phyloP scores from a whole-genome alignment of 2,329 filamentous ascomycete species.

The Talaromyces albobiverticillius region DNA sequence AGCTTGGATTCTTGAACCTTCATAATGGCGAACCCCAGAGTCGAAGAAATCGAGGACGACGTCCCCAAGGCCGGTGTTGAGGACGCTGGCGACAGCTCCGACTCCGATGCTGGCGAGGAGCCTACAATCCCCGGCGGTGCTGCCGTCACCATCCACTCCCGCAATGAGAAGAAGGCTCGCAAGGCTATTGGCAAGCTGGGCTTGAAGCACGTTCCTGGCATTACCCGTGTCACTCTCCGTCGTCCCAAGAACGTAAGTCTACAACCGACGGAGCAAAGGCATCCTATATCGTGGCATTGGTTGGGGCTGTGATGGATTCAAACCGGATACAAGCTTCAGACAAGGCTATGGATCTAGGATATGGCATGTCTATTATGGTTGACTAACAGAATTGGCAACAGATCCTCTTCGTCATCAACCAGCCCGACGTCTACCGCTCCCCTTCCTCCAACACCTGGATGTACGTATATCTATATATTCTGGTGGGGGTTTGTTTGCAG shows the following conservation, averaged over 20 bases:
- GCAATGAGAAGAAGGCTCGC: constrained; percentile 99
- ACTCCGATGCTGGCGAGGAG: constrained; percentile 54
- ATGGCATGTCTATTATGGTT: too few species aligned
- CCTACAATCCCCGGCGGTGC: constrained; percentile 76
- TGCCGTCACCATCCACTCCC: constrained; percentile 88
- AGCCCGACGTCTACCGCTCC: constrained; percentile 99
- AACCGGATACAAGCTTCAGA: not conserved
- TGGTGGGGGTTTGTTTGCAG: not conserved
- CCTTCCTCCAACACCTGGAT: constrained; percentile 99
- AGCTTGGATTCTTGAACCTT: not conserved
- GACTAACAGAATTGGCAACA: constrained; percentile 36
- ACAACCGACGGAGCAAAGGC: too few species aligned
- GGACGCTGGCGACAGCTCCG: constrained; percentile 55
- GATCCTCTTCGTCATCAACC: constrained; percentile 99
- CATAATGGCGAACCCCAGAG: constrained; percentile 93
- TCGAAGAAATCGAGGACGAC: constrained; percentile 94
- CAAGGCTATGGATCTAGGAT: too few species aligned
- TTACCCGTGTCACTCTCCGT: constrained; percentile 96
- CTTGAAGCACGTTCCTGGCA: constrained; percentile 91
- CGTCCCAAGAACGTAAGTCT: constrained; percentile 93
- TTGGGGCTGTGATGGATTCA: not conserved
- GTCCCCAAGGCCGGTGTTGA: constrained; percentile 81
- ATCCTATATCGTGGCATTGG: not conserved
- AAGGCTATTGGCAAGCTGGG: constrained; percentile 99
- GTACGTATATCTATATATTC: constrained; percentile 56